These are phyloP conservation scores for Phytophthora fragariaefolia DNA, from an alignment of 352 stramenopile genomes.

Conservation along the genomic window DNA sequence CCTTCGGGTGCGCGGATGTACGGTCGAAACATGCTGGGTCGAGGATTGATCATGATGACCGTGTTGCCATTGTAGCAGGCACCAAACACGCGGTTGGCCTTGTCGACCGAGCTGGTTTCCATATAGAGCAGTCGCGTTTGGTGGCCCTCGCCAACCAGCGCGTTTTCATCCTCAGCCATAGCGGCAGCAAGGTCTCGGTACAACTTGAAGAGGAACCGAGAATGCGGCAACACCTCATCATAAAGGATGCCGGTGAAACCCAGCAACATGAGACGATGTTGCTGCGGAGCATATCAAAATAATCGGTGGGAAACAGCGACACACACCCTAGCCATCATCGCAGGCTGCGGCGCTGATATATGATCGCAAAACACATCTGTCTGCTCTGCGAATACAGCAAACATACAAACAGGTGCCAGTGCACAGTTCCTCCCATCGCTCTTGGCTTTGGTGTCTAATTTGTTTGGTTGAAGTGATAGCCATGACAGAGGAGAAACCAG, in stretches of 20 bases:
- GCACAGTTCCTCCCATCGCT: too few relatives aligned
- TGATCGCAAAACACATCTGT: too few relatives aligned
- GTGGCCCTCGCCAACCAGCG: conserved; percentile 23
- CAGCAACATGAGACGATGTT: not conserved
- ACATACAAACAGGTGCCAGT: too few relatives aligned
- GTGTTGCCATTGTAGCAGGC: conserved; percentile 75
- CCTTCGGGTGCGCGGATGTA: conserved; percentile 88
- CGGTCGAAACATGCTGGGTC: conserved; percentile 54
- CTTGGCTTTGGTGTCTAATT: too few relatives aligned
- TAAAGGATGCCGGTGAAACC: not conserved
- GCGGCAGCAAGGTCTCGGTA: not conserved
- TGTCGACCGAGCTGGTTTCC: conserved; percentile 54
- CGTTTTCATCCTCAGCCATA: conserved; percentile 29
- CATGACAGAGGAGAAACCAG: conserved; percentile 17
- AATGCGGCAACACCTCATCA: not conserved
- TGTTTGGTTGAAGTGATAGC: too few relatives aligned
- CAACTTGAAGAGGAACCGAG: not conserved
- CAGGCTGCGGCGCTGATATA: too few relatives aligned
- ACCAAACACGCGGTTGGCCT: conserved; percentile 68
- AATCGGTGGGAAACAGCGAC: not conserved
- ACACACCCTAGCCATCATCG: not conserved
- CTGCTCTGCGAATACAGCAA: too few relatives aligned
- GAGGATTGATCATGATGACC: conserved; percentile 74
- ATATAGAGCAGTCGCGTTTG: conserved; percentile 64
- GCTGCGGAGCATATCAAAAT: not conserved